Percentiles rank a stretch among this genome's conserved stretches.
Evolutionary conservation across 345 rosid genomes (phyloP).

Genomic region (Eucalyptus coolabah): DNA sequence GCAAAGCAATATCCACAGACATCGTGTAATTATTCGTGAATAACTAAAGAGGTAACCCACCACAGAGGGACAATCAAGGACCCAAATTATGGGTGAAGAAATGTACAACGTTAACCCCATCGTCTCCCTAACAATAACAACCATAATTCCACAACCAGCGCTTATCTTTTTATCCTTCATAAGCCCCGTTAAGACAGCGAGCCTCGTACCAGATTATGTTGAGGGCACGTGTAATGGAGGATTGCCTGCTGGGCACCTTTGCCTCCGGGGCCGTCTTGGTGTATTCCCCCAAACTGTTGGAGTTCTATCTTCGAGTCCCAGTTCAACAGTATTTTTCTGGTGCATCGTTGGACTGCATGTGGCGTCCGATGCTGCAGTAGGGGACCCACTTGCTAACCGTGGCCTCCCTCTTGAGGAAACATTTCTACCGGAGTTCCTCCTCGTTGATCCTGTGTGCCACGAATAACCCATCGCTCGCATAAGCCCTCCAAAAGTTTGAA

Average conservation of each 20-base stretch:
- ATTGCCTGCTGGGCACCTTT: slow-evolving; percentile 80
- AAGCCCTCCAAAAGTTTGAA: slow-evolving; percentile 82
- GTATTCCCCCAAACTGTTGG: slow-evolving; percentile 92
- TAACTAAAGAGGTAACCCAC: slow-evolving; percentile 21
- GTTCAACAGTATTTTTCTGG: slow-evolving; percentile 37
- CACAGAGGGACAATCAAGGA: slow-evolving; percentile 21
- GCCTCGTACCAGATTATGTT: neutral
- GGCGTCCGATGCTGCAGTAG: slow-evolving; percentile 19
- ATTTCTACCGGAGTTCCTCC: slow-evolving; percentile 49
- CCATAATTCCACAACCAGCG: neutral
- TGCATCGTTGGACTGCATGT: slow-evolving; percentile 22
- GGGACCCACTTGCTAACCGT: slow-evolving; percentile 12
- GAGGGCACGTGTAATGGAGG: slow-evolving; percentile 6
- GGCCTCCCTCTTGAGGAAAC: slow-evolving; percentile 69
- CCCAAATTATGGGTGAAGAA: slow-evolving; percentile 21
- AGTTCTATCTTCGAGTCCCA: slow-evolving; percentile 67
- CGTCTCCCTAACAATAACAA: slow-evolving; percentile 4
- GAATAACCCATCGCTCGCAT: slow-evolving; percentile 70
- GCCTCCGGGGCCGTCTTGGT: slow-evolving; percentile 85
- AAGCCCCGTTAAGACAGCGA: neutral
- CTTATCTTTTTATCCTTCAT: neutral
- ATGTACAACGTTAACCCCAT: slow-evolving; percentile 24
- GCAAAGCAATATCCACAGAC: slow-evolving; percentile 11
- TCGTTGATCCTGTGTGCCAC: slow-evolving; percentile 56
- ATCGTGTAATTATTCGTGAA: slow-evolving; percentile 31